These are phyloP conservation scores for Protomyces macrosporus DNA, from an alignment of 1,139 yeast species.

Conservation along the genomic window DNA sequence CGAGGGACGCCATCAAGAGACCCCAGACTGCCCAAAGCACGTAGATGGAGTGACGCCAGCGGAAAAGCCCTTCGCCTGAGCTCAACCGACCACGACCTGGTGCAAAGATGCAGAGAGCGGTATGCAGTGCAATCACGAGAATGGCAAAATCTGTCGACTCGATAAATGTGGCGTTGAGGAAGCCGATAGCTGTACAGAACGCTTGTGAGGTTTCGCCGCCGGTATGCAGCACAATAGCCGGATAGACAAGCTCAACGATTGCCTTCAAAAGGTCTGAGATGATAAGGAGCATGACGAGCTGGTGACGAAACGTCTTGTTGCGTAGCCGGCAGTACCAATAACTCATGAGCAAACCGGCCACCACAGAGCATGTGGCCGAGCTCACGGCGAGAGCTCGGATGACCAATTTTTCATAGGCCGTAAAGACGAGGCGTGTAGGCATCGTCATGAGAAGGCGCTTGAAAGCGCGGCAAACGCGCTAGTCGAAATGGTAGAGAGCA, in stretches of 20 bases:
- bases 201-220: constrained; percentile 47
- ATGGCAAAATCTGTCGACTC: constrained; percentile 89
- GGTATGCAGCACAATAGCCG: constrained; percentile 53
- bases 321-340: constrained; percentile 13
- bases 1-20: constrained; percentile 62
- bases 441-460: neutral
- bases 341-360: constrained; percentile 2
- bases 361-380: neutral
- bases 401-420: neutral
- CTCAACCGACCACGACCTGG: constrained; percentile 46
- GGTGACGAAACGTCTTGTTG: constrained; percentile 18
- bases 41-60: constrained; percentile 56
- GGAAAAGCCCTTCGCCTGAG: constrained; percentile 49
- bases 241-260: constrained; percentile 61
- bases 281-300: constrained; percentile 47
- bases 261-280: constrained; percentile 74
- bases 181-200: constrained; percentile 73
- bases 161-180: constrained; percentile 73
- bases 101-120: constrained; percentile 64
- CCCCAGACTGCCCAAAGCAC: constrained; percentile 59
- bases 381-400: neutral
- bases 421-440: neutral
- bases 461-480: no score
- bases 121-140: constrained; percentile 74
- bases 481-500: no score